Percentiles rank a stretch among this genome's conserved stretches.
Conservation (phyloP, 371 early-diverging fungal genomes). For the Mucor saturninus region DNA sequence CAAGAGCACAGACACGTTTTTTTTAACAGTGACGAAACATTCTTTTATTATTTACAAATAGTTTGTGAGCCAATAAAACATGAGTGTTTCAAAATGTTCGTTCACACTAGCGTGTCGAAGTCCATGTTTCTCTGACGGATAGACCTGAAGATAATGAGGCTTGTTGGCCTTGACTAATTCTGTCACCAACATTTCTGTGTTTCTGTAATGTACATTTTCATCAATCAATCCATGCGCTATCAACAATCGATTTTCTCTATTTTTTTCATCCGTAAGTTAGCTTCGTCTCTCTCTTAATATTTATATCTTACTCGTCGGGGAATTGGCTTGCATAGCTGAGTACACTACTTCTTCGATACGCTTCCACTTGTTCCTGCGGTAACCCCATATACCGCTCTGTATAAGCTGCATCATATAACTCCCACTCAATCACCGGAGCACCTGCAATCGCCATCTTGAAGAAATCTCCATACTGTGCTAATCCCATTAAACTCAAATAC, state of each 20-base stretch:
- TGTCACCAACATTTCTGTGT: conserved; percentile 66
- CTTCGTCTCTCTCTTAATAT: too few relatives aligned
- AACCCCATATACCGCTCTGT: conserved; percentile 82
- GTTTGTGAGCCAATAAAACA: conserved; percentile 74
- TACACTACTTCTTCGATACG: conserved; percentile 60
- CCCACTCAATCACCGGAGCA: conserved; percentile 81
- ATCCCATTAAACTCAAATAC: conserved; percentile 73
- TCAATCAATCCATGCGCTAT: conserved; percentile 82
- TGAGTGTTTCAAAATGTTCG: conserved; percentile 83
- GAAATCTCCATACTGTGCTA: conserved; percentile 65
- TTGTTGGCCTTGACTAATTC: conserved; percentile 62
- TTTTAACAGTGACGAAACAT: too few relatives aligned
- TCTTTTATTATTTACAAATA: conserved; percentile 44
- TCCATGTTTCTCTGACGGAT: conserved; percentile 81
- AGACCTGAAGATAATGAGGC: conserved; percentile 70
- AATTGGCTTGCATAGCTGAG: conserved; percentile 59
- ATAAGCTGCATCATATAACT: conserved; percentile 78
- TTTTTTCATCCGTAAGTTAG: too few relatives aligned
- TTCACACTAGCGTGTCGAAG: conserved; percentile 69
- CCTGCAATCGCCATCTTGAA: conserved; percentile 79
- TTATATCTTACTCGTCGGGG: conserved; percentile 64
- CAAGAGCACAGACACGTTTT: too few relatives aligned
- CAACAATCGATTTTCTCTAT: conserved; percentile 68
- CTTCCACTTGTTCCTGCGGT: conserved; percentile 52
- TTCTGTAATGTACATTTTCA: conserved; percentile 82